Conservation (phyloP, 495 filamentous ascomycete genomes). For the Xylaria longipes region DNA sequence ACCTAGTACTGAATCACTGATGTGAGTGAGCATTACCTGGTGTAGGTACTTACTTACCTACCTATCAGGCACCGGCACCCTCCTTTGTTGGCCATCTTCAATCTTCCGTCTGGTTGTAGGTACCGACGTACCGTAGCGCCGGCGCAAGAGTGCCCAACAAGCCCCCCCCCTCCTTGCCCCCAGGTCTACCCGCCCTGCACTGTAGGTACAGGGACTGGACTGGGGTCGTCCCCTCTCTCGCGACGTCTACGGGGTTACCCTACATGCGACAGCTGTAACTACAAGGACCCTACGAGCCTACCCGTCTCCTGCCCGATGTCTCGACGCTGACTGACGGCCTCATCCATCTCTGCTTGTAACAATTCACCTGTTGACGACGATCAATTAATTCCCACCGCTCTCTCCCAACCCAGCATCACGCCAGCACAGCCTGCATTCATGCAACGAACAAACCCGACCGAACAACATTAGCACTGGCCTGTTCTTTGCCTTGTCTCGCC, state of each 20-base stretch:
- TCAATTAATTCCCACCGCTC: conserved; percentile 10
- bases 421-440: conserved; percentile 8
- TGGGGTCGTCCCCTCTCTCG: conserved; percentile 22
- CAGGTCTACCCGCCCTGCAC: not conserved
- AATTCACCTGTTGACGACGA: conserved; percentile 22
- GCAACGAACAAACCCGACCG: conserved; percentile 11
- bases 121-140: not conserved
- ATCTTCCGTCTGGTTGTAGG: not conserved
- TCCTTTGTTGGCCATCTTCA: not conserved
- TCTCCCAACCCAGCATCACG: conserved; percentile 6
- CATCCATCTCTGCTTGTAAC: conserved; percentile 20
- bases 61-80: not conserved
- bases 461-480: not conserved
- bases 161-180: too few species aligned
- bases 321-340: conserved; percentile 23
- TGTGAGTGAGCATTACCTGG: not conserved
- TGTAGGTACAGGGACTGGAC: conserved; percentile 10
- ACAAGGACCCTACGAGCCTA: conserved; percentile 15
- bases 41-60: not conserved
- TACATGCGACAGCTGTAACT: conserved; percentile 12
- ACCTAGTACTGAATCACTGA: not conserved
- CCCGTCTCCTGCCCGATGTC: conserved; percentile 22
- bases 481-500: conserved; percentile 23
- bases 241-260: conserved; percentile 20
- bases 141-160: conserved; percentile 17